Percentiles rank a stretch among this genome's conserved stretches.
phyloP scores from a whole-genome alignment of 495 filamentous ascomycete species.

The Aspergillus hancockii region DNA sequence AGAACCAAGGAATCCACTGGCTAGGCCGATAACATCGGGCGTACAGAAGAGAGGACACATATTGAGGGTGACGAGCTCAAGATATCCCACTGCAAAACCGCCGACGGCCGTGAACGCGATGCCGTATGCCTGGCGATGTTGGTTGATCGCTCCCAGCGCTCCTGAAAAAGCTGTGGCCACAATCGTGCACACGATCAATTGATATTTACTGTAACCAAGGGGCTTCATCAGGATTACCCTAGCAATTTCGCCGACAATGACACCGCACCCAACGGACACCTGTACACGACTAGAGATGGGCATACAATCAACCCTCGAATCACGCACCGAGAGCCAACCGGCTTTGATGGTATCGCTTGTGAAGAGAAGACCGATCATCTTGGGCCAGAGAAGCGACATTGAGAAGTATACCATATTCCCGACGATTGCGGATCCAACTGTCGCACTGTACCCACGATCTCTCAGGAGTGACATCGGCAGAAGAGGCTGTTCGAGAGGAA shows the following conservation, averaged over 20 bases:
- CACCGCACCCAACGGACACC: constrained; percentile 26
- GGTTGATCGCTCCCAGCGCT: constrained; percentile 28
- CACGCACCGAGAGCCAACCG: constrained; percentile 36
- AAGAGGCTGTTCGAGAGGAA: constrained; percentile 32
- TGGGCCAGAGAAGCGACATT: constrained; percentile 40
- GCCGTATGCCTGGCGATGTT: constrained; percentile 25
- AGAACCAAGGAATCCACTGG: constrained; percentile 43
- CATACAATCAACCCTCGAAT: too few species aligned
- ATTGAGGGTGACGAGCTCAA: constrained; percentile 36
- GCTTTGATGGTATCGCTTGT: constrained; percentile 32
- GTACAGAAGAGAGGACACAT: constrained; percentile 29
- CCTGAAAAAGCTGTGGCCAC: constrained; percentile 28
- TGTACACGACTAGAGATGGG: constrained; percentile 7
- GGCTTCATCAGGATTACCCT: constrained; percentile 36
- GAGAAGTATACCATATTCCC: constrained; percentile 41
- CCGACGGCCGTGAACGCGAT: constrained; percentile 36
- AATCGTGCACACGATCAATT: constrained; percentile 24
- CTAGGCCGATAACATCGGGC: constrained; percentile 48
- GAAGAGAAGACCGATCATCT: constrained; percentile 27
- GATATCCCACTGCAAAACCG: constrained; percentile 34
- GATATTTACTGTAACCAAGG: constrained; percentile 25
- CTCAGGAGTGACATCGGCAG: constrained; percentile 49
- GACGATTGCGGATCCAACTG: constrained; percentile 36
- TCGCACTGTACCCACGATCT: constrained; percentile 43
- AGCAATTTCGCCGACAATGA: constrained; percentile 27